Percentiles rank a stretch among this genome's conserved stretches.
phyloP scores from a whole-genome alignment of 257 asterid species.

The Nicotiana undulata region DNA sequence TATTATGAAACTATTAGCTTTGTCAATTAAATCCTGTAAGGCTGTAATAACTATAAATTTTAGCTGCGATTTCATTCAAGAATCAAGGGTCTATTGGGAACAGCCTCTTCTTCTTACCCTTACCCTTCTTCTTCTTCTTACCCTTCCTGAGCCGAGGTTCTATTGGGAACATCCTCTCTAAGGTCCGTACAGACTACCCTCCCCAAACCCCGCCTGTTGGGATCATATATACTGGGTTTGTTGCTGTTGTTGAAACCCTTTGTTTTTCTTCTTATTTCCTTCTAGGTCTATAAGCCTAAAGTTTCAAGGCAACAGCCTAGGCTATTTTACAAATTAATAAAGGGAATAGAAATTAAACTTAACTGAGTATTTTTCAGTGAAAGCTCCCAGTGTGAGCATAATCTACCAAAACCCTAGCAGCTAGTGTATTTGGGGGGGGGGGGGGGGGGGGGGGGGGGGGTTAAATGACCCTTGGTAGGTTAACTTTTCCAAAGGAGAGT shows the following conservation, averaged over 20 bases:
- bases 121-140: too few species aligned
- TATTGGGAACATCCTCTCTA: too few species aligned
- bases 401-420: not conserved
- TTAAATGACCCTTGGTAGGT: too few species aligned
- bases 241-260: too few species aligned
- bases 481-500: not conserved
- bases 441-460: not conserved
- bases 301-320: not conserved
- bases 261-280: not conserved
- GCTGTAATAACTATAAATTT: not conserved
- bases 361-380: not conserved
- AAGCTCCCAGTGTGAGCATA: not conserved
- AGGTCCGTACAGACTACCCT: too few species aligned
- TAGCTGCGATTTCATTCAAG: too few species aligned
- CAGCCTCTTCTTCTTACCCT: too few species aligned
- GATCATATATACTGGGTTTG: too few species aligned
- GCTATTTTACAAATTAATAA: not conserved
- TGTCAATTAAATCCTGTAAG: not conserved
- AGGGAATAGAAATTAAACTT: not conserved
- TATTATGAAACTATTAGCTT: not conserved
- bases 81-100: too few species aligned
- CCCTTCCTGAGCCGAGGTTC: too few species aligned
- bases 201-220: too few species aligned
- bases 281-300: not conserved
- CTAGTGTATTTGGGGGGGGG: not conserved